Base-by-base conservation (phyloP, 2,329 filamentous ascomycete genomes). In the Beauveria australis region DNA sequence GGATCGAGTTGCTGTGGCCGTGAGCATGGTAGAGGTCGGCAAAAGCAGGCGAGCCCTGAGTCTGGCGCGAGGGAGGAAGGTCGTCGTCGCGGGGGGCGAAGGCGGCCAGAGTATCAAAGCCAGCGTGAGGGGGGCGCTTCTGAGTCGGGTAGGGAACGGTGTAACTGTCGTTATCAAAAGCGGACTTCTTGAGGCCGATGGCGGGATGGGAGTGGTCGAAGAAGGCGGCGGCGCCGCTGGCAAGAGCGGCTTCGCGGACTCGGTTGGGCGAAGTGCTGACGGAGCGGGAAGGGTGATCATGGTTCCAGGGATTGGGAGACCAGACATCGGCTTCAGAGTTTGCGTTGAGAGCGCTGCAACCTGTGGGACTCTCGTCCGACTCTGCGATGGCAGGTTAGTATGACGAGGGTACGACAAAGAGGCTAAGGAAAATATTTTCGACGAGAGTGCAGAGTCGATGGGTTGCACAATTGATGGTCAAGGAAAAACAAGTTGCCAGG, bases 321-420 rank as follows among this genome's bases (percentile, higher is more conserved):
- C 87, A 89, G 52, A 79, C 77, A 66, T 89, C 87, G 19, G 83
- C 82, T 68, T 91, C 87, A 10, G 88, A 89, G 47, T 85, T 83
- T 49, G 84, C 80, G 62, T 89, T 79, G 44, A 92, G 77, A 62
- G 87, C 88, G 63, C 85, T 81, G 6, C 88, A 90, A 53, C 88
- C 89, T 3, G 84, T 86, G 68, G 87, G 84, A 59, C 68, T 66
- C 30, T 69, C 68, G 59, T 73, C 68, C 60, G 68, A 59, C 19
- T 72, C 72, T 72, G 61, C 26, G 43, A 49, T 46, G 14, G 14
- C 3, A n/a, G 37, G 37, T 59, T 59, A 52, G 55, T 28, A 30
- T 30, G 46, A 30, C n/a, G 18, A 41, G 33, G 33, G 22, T 19
- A 19, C 14, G 18, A 28, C 18, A n/a, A 8, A 24, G 3, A 24